Evolutionary conservation across 2,329 filamentous ascomycete genomes (phyloP).

Genomic region (Stagonosporopsis vannaccii): DNA sequence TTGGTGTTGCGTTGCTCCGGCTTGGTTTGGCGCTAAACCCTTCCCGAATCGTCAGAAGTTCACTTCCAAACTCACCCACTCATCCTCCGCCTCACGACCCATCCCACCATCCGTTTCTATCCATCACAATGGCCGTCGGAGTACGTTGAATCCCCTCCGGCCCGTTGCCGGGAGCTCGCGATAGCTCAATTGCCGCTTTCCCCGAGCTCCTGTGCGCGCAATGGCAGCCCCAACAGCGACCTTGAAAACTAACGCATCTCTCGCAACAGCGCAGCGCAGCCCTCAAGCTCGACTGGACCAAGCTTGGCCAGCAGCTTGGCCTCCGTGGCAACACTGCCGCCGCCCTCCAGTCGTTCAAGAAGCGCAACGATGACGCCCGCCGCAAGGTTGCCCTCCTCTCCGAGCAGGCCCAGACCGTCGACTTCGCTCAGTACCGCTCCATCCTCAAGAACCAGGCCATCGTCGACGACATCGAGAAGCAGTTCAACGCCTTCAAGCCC

Average conservation of each 20-base stretch:
- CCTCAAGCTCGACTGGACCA: slow-evolving; percentile 99
- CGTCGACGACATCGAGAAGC: slow-evolving; percentile 96
- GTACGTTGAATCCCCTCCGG: slow-evolving; percentile 43
- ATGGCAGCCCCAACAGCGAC: slow-evolving; percentile 33
- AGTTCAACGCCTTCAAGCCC: slow-evolving; percentile 91
- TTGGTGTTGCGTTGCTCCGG: slow-evolving; percentile 8
- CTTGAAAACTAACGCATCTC: slow-evolving; percentile 42
- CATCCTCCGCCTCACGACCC: slow-evolving; percentile 19
- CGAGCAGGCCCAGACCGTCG: slow-evolving; percentile 84
- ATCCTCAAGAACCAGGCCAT: slow-evolving; percentile 95
- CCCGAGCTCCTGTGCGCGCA: slow-evolving; percentile 32
- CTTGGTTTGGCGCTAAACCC: slow-evolving; percentile 10
- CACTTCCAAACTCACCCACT: slow-evolving; percentile 13
- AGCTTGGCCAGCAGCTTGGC: slow-evolving; percentile 91
- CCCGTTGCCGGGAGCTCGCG: slow-evolving; percentile 29
- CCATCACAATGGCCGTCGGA: slow-evolving; percentile 55
- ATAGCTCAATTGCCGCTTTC: slow-evolving; percentile 43
- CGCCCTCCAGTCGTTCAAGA: slow-evolving; percentile 96
- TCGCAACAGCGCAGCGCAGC: slow-evolving; percentile 86
- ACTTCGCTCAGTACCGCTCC: slow-evolving; percentile 92
- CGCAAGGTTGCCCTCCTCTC: slow-evolving; percentile 87
- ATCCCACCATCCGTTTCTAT: slow-evolving; percentile 46
- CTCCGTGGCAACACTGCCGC: slow-evolving; percentile 93
- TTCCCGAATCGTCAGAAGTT: slow-evolving; percentile 14
- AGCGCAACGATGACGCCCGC: slow-evolving; percentile 98